phyloP scores from a whole-genome alignment of 176 grass and related monocot species.

The Oryza meridionalis region DNA sequence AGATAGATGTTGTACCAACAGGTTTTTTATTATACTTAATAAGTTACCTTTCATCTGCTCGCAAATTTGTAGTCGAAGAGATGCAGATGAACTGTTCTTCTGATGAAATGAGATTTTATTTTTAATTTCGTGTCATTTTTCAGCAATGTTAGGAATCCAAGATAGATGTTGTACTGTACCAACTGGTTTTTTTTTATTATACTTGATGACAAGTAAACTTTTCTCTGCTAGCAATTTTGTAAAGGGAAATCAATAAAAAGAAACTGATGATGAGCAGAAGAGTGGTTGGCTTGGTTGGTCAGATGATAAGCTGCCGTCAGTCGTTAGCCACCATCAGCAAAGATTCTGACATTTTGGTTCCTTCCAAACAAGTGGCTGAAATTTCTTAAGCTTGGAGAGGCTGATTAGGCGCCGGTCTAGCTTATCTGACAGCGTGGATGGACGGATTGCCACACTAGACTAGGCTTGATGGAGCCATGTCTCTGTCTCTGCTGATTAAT shows the following conservation, averaged over 20 bases:
- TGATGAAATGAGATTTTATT: neutral
- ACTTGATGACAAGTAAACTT: neutral
- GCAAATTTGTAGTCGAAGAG: neutral
- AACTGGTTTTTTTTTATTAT: neutral
- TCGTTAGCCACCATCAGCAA: conserved; percentile 12
- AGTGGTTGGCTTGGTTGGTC: conserved; percentile 7
- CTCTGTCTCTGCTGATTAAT: conserved; percentile 38
- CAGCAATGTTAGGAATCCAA: neutral
- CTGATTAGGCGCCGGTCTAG: conserved; percentile 28
- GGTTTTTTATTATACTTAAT: neutral
- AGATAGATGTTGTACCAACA: neutral
- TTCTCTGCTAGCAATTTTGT: neutral
- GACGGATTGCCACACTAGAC: too few species aligned
- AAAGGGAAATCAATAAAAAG: neutral
- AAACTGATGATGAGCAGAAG: neutral
- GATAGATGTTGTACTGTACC: neutral
- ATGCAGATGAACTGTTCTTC: neutral
- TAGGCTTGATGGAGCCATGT: neutral
- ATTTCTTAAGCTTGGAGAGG: neutral
- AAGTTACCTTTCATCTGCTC: neutral
- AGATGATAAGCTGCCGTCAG: conserved; percentile 30
- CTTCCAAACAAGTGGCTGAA: conserved; percentile 25
- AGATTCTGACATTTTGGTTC: conserved; percentile 33
- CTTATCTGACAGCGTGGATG: conserved; percentile 33
- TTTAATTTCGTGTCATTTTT: neutral